These are phyloP conservation scores for Lunasporangiospora selenospora DNA, from an alignment of 192 early-diverging fungal species.

Conservation along the genomic window DNA sequence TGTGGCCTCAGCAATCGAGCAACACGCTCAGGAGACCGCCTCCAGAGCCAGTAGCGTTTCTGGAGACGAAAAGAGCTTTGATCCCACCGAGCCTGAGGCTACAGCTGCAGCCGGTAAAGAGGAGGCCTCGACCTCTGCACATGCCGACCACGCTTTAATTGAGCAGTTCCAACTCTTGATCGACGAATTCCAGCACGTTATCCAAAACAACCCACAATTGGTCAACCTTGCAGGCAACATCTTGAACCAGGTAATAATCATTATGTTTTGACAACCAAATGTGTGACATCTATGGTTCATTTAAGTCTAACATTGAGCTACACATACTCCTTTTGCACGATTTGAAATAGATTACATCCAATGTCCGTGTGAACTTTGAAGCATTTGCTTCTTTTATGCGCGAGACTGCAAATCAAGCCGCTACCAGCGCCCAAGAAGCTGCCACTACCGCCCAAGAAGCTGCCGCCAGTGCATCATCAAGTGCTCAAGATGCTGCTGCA, in stretches of 20 bases:
- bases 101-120: no score
- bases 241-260: constrained; percentile 32
- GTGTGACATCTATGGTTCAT: no score
- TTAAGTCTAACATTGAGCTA: no score
- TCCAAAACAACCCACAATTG: constrained; percentile 43
- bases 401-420: constrained; percentile 22
- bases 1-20: constrained; percentile 46
- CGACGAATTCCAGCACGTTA: constrained; percentile 41
- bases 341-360: constrained; percentile 20
- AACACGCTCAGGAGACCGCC: constrained; percentile 30
- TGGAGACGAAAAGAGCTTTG: background rate
- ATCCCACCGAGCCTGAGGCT: constrained; percentile 26
- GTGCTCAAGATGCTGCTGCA: no score
- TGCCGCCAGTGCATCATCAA: constrained; percentile 13
- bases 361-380: constrained; percentile 42
- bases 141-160: constrained; percentile 15
- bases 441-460: constrained; percentile 15
- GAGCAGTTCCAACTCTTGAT: constrained; percentile 42
- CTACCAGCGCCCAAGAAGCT: constrained; percentile 12
- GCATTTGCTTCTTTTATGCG: constrained; percentile 32
- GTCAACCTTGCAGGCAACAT: constrained; percentile 25
- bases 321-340: background rate
- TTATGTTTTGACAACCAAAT: no score
- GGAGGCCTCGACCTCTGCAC: constrained; percentile 1
- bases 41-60: constrained; percentile 6